Percentiles rank a stretch among this genome's conserved stretches.
These are phyloP conservation scores for Shiraia bambusicola DNA, from an alignment of 2,329 filamentous ascomycete genomes.

Conservation along the genomic window DNA sequence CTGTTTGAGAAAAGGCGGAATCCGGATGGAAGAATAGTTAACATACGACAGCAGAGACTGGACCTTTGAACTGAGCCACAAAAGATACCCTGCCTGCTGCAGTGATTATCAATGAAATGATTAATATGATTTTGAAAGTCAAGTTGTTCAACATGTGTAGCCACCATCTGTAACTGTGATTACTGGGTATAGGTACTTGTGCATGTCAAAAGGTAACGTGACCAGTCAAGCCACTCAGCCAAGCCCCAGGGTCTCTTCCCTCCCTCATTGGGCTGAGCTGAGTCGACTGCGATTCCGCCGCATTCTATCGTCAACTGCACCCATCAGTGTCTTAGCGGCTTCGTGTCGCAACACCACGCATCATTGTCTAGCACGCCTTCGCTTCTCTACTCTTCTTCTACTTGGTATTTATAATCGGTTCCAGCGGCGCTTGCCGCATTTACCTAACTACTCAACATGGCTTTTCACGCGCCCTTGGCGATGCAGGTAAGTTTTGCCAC, in stretches of 20 bases:
- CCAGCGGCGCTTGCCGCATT: constrained; percentile 38
- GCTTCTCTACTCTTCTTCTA: constrained; percentile 21
- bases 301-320: constrained; percentile 23
- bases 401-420: constrained; percentile 17
- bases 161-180: too few species aligned
- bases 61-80: too few species aligned
- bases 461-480: constrained; percentile 53
- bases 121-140: too few species aligned
- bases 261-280: constrained; percentile 20
- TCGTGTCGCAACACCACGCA: constrained; percentile 20
- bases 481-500: constrained; percentile 49
- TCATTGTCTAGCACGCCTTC: constrained; percentile 20
- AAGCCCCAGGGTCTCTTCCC: constrained; percentile 12
- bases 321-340: constrained; percentile 19
- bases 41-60: too few species aligned
- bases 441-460: constrained; percentile 47
- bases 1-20: too few species aligned
- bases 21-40: too few species aligned
- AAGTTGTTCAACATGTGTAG: too few species aligned
- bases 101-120: too few species aligned
- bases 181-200: too few species aligned
- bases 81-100: too few species aligned
- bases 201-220: constrained; percentile 5
- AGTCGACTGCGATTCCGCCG: constrained; percentile 22
- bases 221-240: constrained; percentile 15